Base-by-base conservation (phyloP, 1,284 basidiomycete genomes). In the Dichomitus squalens region DNA sequence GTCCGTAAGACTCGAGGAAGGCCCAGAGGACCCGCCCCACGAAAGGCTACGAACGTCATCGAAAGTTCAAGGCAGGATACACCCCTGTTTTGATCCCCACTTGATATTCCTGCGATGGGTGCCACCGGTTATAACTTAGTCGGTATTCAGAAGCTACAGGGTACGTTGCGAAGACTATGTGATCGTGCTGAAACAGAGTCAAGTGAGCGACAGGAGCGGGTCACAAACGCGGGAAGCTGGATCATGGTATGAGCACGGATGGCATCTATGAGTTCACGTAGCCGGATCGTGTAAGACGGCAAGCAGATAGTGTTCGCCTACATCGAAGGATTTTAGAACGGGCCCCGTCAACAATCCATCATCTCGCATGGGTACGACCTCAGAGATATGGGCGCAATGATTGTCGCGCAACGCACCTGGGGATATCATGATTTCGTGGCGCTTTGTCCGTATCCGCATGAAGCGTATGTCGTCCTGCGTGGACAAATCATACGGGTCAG, bases 391-490 rank as follows among this genome's bases (percentile, higher is more conserved):
- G 16, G 36, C 11, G 56, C 48, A 33, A 8, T 23, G 39, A 61
- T 51, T n/a, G 43, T 36, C 46, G 43, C 44, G 12, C 38, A 34
- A 77, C 86, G 43, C 58, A 94, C 95, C 92, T 58, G 95, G 95
- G 3, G 95, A 94, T 60, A 97, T 95, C 85, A 97, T 93, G 57
- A 97, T 79, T 70, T 97, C 95, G 72, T 97, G 94, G 55, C 90
- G 83, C 70, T 86, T 92, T 52, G 94, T 96, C 49, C 95, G 83
- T 73, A 97, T 94, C 51, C 95, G 80, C 83, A 97, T 86, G 69
- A 97, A 94, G 57, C 86, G 83, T 51, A 96, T 79, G 52, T 93
- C 89, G 70, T 96, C 95, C 93, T 96, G 64, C 8, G 39, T 16
- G 4, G 33, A 39, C 33, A 29, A n/a, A 25, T 29, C 41, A 44